phyloP scores from a whole-genome alignment of 768 basidiomycete genomes.

The Naganishia friedmannii region DNA sequence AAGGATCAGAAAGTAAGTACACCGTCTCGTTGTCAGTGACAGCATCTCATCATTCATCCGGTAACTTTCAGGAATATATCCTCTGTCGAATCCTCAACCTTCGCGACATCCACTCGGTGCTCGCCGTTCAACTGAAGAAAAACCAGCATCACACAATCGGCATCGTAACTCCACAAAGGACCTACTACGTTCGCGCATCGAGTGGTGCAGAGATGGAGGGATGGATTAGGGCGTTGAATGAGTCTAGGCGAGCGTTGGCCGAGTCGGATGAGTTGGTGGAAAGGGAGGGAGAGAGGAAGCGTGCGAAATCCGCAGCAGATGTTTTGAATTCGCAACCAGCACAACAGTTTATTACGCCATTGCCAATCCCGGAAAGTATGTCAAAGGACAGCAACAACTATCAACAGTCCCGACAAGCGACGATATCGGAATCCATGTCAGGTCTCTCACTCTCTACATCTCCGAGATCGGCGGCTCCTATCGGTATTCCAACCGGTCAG shows the following conservation, averaged over 20 bases:
- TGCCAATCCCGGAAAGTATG: not conserved
- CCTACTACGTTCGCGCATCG: conserved; percentile 84
- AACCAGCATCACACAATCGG: conserved; percentile 78
- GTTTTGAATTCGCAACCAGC: not conserved
- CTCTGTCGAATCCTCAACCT: conserved; percentile 83
- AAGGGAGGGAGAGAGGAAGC: conserved; percentile 27
- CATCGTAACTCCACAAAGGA: conserved; percentile 81
- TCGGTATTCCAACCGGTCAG: not conserved
- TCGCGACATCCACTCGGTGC: conserved; percentile 82
- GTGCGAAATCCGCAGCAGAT: not conserved
- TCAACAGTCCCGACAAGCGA: not conserved
- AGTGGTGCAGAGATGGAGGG: conserved; percentile 67
- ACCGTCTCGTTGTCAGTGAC: not conserved
- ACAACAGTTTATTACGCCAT: not conserved
- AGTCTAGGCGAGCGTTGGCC: conserved; percentile 63
- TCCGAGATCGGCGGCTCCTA: not conserved
- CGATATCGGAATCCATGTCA: conserved; percentile 8
- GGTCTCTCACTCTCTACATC: conserved; percentile 3
- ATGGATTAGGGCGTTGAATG: conserved; percentile 82
- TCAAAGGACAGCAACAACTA: not conserved
- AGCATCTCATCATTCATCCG: conserved; percentile 5
- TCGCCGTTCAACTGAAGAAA: conserved; percentile 79
- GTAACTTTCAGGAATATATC: conserved; percentile 66
- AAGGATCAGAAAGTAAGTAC: conserved; percentile 69
- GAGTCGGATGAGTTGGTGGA: conserved; percentile 50